Evolutionary conservation across 805 yeast genomes (phyloP), one percentile per base, ranked within the genome.

Genomic region (Sugiyamaella valdiviana): DNA sequence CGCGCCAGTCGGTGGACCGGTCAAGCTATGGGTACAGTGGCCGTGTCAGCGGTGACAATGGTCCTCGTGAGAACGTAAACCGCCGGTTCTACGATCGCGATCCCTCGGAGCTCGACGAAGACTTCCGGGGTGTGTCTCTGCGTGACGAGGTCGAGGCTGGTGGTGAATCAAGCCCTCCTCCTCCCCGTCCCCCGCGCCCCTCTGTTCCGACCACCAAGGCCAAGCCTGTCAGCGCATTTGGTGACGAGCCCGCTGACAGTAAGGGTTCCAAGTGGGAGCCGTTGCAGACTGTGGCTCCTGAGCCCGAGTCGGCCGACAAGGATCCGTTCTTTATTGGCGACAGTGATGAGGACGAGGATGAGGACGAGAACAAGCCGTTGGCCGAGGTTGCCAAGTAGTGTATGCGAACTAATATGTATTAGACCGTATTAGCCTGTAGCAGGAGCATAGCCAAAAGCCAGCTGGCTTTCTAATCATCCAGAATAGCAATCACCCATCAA

Each of bases 321-420:
- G 79, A 74, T 42, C 75, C 77, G 3, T 77, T 77, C 55, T 63
- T 72, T 43, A 74, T 77, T 42, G 78, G 74, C 38, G 79, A 75
- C 46, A 70, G 75, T 50, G 79, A 75, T 46, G 79, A 75, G 35
- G 70, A 66, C 23, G 65, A 59, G 5, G 61, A 58, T 22, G 52
- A 50, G 19, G 47, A 46, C n/a, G 48, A 45, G 16, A 19, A 35
- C 36, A 49, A 42, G 45, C 23, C 41, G 3, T 6, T 26, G 2
- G 32, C 21, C 6, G 19, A 36, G 39, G 19, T 36, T 9, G 39
- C 21, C 21, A 19, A 16, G 6, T 9, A 17, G 19, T 26, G 12
- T 14, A 26, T 26, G 35, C 14, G 14, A 26, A 14, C 14, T 26
- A 36, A 15, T 36, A 7, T 36, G 12, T 36, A 10, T 12, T 36